Evolutionary conservation across 768 basidiomycete species (phyloP), one percentile per base, ranked within the genome.

Genomic region (button mushroom (Agaricus bisporus)): DNA sequence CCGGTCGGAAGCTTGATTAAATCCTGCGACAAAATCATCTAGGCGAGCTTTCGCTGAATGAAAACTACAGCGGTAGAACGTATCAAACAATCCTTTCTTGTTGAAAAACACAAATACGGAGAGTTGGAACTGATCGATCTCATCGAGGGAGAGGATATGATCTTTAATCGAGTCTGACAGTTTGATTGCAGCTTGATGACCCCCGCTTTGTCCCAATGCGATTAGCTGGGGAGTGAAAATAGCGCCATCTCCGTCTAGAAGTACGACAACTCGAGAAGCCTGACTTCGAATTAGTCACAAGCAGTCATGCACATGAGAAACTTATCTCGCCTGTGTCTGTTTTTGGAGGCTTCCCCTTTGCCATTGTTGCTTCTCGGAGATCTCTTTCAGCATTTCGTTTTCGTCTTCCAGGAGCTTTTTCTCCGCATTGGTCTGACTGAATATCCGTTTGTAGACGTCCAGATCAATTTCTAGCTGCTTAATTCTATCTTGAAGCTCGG

Each of bases 1-100:
- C 41, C 82, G 76, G 54, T 81, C 80, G 12, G 79, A 70, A 10
- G 85, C 82, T 66, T 85, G 81, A 64, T 86, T 86, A 62, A 88
- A 86, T 7, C 86, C 86, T 48, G 75, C 66, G 51, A 83, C 66
- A 61, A 88, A 88, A 15, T 83, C 81, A 3, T 85, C 82, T 58
- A 87, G 80, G 46, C 71, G 73, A 38, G 56, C 55, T 58, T 68
- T 74, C 18, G 68, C 68, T n/a, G 64, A 66, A 26, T 66, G 28
- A 60, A 71, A 47, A 50, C 70, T 67, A 57, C 66, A 64, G 29
- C 74, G 72, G 12, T 66, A 67, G 48, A 85, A 74, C 0, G 80
- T 73, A 41, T 83, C 79, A 46, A 71, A 60, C 26, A 86, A 67
- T 3, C 84, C 83, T 15, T 76, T 76, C 59, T 80, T 84, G 66